Conservation (phyloP, 2,329 filamentous ascomycete genomes). For the Colletotrichum sp. region DNA sequence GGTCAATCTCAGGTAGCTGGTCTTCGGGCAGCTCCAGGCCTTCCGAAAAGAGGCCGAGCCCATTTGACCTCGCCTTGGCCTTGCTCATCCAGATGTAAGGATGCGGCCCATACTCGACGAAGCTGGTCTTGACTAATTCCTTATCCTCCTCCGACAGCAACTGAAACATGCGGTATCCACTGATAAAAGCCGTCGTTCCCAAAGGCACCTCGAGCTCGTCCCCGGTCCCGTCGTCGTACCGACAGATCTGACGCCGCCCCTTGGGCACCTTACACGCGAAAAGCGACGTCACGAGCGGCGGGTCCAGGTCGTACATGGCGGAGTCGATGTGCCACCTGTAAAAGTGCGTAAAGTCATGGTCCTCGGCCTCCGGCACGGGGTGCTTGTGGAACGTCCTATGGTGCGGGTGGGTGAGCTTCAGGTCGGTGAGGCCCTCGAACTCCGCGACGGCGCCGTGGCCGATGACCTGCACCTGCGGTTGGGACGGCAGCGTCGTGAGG, state of each 20-base stretch:
- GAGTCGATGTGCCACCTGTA: not conserved
- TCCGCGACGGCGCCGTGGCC: not conserved
- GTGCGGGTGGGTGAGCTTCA: not conserved
- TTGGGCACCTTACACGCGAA: not conserved
- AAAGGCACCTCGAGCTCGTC: not conserved
- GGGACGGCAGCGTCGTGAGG: not conserved
- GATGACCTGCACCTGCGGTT: not conserved
- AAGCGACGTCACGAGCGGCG: not conserved
- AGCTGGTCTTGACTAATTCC: not conserved
- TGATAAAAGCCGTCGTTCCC: not conserved
- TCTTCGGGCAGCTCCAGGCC: not conserved
- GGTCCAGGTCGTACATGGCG: not conserved
- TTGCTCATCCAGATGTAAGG: not conserved
- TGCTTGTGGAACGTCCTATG: not conserved
- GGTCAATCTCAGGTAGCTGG: accelerated
- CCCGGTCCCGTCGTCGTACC: not conserved
- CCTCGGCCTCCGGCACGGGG: not conserved
- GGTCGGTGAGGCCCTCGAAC: not conserved
- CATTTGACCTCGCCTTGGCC: not conserved
- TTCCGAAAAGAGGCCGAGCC: not conserved
- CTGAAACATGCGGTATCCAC: not conserved
- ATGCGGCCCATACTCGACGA: not conserved
- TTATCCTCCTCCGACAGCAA: not conserved
- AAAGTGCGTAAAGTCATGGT: not conserved
- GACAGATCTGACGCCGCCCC: not conserved